A percentile compares a stretch with the other conserved stretches of the same genome.
phyloP scores from a whole-genome alignment of 768 basidiomycete genomes.

The Lentinula guzmanii region DNA sequence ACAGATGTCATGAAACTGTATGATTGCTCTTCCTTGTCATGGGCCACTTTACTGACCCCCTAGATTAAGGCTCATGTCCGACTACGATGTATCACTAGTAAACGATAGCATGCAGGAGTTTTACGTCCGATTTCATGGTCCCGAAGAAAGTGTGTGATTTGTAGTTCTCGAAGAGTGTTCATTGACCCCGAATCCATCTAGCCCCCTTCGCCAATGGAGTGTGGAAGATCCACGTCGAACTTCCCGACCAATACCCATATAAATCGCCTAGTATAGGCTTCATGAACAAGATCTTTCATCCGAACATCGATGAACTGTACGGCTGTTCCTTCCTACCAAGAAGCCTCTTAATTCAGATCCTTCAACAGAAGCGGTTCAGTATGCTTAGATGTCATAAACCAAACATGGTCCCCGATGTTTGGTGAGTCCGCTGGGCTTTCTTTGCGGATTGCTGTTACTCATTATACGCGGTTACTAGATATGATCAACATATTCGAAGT shows the following conservation, averaged over 20 bases:
- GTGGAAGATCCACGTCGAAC: conserved; percentile 99
- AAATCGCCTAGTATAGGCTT: conserved; percentile 99
- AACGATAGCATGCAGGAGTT: conserved; percentile 99
- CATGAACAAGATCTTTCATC: conserved; percentile 99
- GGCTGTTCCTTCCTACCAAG: conserved; percentile 23
- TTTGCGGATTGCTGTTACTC: too few relatives aligned
- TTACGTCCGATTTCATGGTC: conserved; percentile 93
- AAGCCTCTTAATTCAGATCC: conserved; percentile 6
- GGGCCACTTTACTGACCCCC: background rate
- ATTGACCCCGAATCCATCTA: conserved; percentile 22
- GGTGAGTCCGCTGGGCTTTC: conserved; percentile 45
- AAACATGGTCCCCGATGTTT: conserved; percentile 99
- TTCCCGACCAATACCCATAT: conserved; percentile 98
- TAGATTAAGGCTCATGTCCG: conserved; percentile 82
- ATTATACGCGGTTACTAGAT: conserved; percentile 41
- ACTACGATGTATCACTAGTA: conserved; percentile 95
- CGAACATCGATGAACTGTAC: conserved; percentile 97
- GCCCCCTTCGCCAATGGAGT: conserved; percentile 97
- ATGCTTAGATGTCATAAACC: conserved; percentile 97
- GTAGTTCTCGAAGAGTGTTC: background rate
- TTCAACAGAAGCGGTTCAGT: conserved; percentile 85
- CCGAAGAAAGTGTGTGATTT: conserved; percentile 68
- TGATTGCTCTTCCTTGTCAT: conserved; percentile 14
- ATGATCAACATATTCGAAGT: conserved; percentile 99
- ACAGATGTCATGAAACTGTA: conserved; percentile 99